Percentiles rank a stretch among this genome's conserved stretches.
phyloP scores from a whole-genome alignment of 1,284 basidiomycete species.

The Malassezia vespertilionis region DNA sequence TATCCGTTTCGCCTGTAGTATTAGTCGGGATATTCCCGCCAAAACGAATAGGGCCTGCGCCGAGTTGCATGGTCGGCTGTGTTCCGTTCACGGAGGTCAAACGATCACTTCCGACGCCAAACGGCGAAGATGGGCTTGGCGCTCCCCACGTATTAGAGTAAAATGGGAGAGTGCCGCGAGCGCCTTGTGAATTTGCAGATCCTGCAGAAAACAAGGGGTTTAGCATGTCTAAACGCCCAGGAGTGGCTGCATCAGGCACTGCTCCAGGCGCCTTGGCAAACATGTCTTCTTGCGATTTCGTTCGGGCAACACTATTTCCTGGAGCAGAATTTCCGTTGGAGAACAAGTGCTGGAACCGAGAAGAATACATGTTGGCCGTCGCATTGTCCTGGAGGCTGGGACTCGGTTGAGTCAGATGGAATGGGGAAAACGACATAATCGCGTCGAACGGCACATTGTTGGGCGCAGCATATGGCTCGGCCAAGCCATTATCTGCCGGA shows the following conservation, averaged over 20 bases:
- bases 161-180: background rate
- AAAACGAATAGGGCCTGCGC: slow-evolving; percentile 8
- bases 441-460: background rate
- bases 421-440: background rate
- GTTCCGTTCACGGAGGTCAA: background rate
- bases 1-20: slow-evolving; percentile 63
- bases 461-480: background rate
- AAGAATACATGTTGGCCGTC: background rate
- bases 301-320: too few relatives aligned
- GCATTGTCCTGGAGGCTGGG: background rate
- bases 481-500: background rate
- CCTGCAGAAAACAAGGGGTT: too few relatives aligned
- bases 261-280: background rate
- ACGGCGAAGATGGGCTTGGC: background rate
- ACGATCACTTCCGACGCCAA: background rate
- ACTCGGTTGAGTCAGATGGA: background rate
- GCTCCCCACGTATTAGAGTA: background rate
- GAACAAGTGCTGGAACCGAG: slow-evolving; percentile 9
- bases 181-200: background rate
- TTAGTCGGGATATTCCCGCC: background rate
- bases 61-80: background rate
- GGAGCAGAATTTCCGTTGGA: background rate
- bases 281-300: background rate
- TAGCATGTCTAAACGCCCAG: background rate
- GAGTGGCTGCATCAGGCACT: too few relatives aligned